Conservation (phyloP, 768 basidiomycete species). For the Dentipellis sp. region DNA sequence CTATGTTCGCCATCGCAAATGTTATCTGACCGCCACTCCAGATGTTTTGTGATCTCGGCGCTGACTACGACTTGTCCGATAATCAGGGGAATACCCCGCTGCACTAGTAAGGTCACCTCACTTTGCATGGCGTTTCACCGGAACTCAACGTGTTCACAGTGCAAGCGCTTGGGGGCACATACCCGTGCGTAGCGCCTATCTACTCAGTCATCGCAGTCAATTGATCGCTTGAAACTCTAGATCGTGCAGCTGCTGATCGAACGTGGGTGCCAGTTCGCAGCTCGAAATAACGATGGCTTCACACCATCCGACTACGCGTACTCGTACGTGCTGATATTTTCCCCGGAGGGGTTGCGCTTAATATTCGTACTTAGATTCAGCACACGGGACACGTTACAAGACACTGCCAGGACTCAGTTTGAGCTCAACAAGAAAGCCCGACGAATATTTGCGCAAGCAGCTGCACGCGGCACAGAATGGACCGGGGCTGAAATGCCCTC, state of each 20-base stretch:
- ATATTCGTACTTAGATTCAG: constrained; percentile 39
- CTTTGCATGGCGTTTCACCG: background rate
- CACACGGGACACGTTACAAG: constrained; percentile 71
- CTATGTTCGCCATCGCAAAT: constrained; percentile 10
- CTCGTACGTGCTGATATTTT: constrained; percentile 41
- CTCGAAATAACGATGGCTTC: constrained; percentile 86
- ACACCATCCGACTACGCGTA: constrained; percentile 92
- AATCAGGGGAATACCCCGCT: constrained; percentile 87
- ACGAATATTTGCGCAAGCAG: constrained; percentile 67
- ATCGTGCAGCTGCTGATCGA: constrained; percentile 83
- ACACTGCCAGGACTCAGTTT: constrained; percentile 69
- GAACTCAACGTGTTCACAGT: constrained; percentile 28
- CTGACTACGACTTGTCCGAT: constrained; percentile 85
- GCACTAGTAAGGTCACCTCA: constrained; percentile 63
- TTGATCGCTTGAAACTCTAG: constrained; percentile 25
- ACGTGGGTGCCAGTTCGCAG: constrained; percentile 75
- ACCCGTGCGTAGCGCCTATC: constrained; percentile 38
- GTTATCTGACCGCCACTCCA: constrained; percentile 21
- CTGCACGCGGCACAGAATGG: constrained; percentile 58
- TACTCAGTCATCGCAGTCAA: background rate
- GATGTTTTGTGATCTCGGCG: constrained; percentile 89
- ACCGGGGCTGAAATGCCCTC: constrained; percentile 26
- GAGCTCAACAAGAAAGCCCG: constrained; percentile 74
- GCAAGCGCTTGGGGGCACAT: constrained; percentile 86
- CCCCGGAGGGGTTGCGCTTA: constrained; percentile 12